A percentile compares a stretch with the other conserved stretches of the same genome.
Evolutionary conservation across 805 yeast genomes (phyloP).

Genomic region (Starmerella sirachaensis): DNA sequence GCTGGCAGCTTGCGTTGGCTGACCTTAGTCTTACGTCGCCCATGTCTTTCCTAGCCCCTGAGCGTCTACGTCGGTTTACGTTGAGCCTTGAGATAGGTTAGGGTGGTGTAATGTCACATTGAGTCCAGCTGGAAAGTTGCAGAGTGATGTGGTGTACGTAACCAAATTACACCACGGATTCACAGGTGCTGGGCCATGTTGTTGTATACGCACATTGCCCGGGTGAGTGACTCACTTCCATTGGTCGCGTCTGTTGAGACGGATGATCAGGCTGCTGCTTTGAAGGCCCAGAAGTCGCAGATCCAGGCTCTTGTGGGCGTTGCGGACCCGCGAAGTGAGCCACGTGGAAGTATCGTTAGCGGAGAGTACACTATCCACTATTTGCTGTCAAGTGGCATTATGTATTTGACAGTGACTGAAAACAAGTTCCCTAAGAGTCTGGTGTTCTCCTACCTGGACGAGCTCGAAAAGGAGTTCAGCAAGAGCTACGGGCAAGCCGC

Average conservation of each 20-base stretch:
- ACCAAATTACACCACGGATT: too few species aligned
- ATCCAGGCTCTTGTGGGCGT: constrained; percentile 64
- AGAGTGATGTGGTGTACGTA: too few species aligned
- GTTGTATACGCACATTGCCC: constrained; percentile 27
- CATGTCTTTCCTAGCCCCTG: too few species aligned
- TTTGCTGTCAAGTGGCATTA: constrained; percentile 47
- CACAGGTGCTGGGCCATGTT: too few species aligned
- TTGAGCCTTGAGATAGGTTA: too few species aligned
- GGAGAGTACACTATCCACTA: constrained; percentile 67
- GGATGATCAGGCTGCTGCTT: constrained; percentile 41
- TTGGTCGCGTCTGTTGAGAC: constrained; percentile 84
- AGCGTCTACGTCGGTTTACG: too few species aligned
- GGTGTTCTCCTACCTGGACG: constrained; percentile 77
- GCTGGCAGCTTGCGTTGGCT: too few species aligned
- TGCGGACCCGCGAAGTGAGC: constrained; percentile 67
- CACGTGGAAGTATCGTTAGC: constrained; percentile 73
- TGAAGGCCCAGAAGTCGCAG: constrained; percentile 71
- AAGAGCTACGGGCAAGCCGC: constrained; percentile 68
- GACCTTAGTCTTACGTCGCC: too few species aligned
- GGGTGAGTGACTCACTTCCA: constrained; percentile 47
- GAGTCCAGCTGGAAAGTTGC: too few species aligned
- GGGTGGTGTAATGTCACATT: too few species aligned
- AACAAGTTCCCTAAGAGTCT: constrained; percentile 72
- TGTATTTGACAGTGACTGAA: constrained; percentile 70
- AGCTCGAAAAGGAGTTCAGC: constrained; percentile 67